Evolutionary conservation across 2,329 filamentous ascomycete genomes (phyloP), one percentile per base, ranked within the genome.

Genomic region (Xylaria hypoxylon): DNA sequence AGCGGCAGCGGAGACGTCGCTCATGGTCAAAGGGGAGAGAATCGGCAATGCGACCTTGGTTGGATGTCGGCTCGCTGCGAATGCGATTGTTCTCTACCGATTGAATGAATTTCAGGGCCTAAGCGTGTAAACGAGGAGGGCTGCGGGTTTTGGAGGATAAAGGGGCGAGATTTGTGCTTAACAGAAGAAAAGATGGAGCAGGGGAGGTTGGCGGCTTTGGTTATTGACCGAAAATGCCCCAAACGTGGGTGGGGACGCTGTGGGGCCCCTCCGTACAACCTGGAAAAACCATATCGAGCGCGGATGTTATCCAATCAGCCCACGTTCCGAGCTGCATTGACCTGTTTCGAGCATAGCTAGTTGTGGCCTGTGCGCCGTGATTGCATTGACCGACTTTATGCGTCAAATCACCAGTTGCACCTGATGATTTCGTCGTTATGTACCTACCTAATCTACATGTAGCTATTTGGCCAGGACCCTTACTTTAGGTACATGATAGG

Each of bases 41-140:
- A 42, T 53, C 19, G 47, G 57, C 17, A 47, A 68, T 61, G 68
- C 65, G 65, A 68, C 62, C 40, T 62, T 53, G 51, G 35, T 62
- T 53, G 51, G 35, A 53, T 62, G 33, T 57, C 40, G 62, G 56
- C 35, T 55, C 53, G 68, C 59, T 60, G 63, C 66, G 48, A 64
- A 65, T 61, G 67, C 58, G 63, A 68, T 64, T 70, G 66, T 69
- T 69, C 66, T 68, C 72, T 70, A 70, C 71, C 70, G 72, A 72
- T 72, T 70, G 70, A 74, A 75, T 75, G 72, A 71, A 70, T 71
- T 72, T 65, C 59, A 65, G 69, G 66, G 73, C 70, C 74, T 76
- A 76, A 75, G 72, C 73, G 67, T 71, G 73, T 76, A 75, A 75
- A 76, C 74, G 74, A 74, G 69, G 65, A 68, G 66, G 65, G 68